Percentiles rank a stretch among this genome's conserved stretches.
phyloP scores from a whole-genome alignment of 2,329 filamentous ascomycete genomes.

The Mycocentrospora acerina region DNA sequence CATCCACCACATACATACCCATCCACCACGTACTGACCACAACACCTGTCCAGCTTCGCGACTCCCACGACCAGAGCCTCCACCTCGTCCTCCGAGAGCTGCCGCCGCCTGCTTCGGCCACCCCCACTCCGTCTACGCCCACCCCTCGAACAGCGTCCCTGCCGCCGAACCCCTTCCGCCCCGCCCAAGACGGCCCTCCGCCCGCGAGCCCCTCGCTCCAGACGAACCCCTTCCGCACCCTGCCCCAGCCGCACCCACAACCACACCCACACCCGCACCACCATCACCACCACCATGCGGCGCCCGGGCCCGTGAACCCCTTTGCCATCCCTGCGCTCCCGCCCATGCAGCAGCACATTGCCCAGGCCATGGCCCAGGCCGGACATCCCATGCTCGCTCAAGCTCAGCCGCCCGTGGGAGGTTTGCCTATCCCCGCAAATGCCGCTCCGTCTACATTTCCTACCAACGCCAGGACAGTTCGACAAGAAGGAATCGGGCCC shows the following conservation, averaged over 20 bases:
- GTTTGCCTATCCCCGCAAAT: too few relatives aligned
- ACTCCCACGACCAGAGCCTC: constrained; percentile 39
- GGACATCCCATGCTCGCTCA: constrained; percentile 8
- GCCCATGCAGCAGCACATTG: constrained; percentile 25
- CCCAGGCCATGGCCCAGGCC: constrained; percentile 24
- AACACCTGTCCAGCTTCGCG: constrained; percentile 40
- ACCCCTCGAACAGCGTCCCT: constrained; percentile 22
- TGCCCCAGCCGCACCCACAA: constrained; percentile 32
- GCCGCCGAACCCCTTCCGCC: constrained; percentile 41
- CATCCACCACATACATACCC: too few relatives aligned
- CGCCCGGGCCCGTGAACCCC: not conserved
- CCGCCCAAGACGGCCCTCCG: constrained; percentile 14
- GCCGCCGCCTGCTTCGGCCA: constrained; percentile 8
- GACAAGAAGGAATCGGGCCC: constrained; percentile 53
- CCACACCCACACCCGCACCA: constrained; percentile 21
- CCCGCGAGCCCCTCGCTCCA: constrained; percentile 23
- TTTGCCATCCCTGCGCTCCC: constrained; percentile 21
- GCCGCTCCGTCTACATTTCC: constrained; percentile 7
- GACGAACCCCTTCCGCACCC: constrained; percentile 35
- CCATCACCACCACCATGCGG: constrained; percentile 14
- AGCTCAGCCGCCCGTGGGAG: not conserved
- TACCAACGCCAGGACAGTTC: constrained; percentile 45
- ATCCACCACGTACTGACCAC: constrained; percentile 1
- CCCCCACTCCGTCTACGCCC: constrained; percentile 17
- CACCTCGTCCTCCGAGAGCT: constrained; percentile 43